phyloP scores from a whole-genome alignment of 1,284 basidiomycete genomes.

The Phaffia rhodozyma region DNA sequence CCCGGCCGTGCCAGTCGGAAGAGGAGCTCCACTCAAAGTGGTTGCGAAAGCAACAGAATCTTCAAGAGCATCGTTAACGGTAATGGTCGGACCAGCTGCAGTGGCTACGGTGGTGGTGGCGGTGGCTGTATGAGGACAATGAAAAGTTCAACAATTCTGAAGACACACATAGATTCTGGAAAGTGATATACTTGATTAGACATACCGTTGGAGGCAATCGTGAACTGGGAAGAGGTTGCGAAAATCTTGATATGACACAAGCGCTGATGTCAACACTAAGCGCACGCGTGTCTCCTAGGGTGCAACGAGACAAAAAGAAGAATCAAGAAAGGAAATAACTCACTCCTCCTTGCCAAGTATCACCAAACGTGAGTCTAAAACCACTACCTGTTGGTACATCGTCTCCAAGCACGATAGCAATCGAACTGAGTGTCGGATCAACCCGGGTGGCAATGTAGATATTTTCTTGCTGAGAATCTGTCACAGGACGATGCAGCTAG shows the following conservation, averaged over 20 bases:
- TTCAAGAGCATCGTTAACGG: neutral
- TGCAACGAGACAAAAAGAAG: neutral
- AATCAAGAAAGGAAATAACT: no score
- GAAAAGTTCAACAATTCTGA: neutral
- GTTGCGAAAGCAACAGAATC: neutral
- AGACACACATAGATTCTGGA: neutral
- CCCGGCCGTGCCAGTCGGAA: neutral
- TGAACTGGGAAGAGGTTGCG: neutral
- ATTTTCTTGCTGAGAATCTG: no score
- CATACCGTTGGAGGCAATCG: no score
- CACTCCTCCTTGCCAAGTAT: conserved; percentile 2
- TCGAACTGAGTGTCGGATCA: neutral
- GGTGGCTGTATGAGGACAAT: no score
- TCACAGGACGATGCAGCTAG: no score
- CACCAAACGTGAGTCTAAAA: neutral
- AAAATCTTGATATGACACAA: neutral
- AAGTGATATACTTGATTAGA: neutral
- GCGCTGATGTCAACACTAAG: neutral
- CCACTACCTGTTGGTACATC: conserved; percentile 5
- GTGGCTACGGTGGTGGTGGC: neutral
- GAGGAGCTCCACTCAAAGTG: neutral
- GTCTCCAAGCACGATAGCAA: neutral
- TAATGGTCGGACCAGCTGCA: neutral
- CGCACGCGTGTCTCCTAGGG: neutral
- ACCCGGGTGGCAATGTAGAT: no score